Conservation (phyloP, 768 basidiomycete species). For the Arthromyces matolae region DNA sequence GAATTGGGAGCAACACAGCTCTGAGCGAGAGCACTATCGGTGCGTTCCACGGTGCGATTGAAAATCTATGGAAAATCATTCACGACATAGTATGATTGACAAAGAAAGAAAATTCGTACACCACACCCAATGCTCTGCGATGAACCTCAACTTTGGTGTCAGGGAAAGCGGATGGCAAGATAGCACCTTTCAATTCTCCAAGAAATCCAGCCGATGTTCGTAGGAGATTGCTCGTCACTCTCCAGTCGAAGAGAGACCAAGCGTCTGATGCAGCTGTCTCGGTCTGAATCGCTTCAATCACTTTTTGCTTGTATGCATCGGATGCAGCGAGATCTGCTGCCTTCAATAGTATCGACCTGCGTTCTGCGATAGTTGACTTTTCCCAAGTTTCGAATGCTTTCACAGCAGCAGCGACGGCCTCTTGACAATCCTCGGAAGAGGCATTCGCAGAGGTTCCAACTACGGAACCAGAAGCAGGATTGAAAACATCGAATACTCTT, state of each 20-base stretch:
- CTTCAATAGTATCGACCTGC: constrained; percentile 44
- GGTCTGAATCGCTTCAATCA: constrained; percentile 28
- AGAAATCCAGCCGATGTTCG: constrained; percentile 31
- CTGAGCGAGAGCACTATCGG: constrained; percentile 42
- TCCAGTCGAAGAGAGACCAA: constrained; percentile 27
- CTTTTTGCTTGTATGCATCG: constrained; percentile 36
- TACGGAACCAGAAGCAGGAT: constrained; percentile 25
- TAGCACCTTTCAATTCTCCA: constrained; percentile 39
- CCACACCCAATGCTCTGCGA: constrained; percentile 47
- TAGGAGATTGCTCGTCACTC: constrained; percentile 21
- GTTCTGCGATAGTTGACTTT: constrained; percentile 26
- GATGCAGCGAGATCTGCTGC: constrained; percentile 44
- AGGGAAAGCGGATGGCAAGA: constrained; percentile 39
- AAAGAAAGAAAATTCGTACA: constrained; percentile 33
- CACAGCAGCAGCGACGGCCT: constrained; percentile 42
- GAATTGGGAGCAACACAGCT: constrained; percentile 41
- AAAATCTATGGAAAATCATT: constrained; percentile 31
- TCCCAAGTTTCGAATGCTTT: constrained; percentile 50
- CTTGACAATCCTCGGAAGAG: constrained; percentile 38
- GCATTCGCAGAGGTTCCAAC: constrained; percentile 47
- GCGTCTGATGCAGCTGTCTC: constrained; percentile 37
- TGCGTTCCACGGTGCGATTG: constrained; percentile 57
- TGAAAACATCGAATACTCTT: not conserved
- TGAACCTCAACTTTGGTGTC: constrained; percentile 44
- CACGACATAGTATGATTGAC: too few species aligned